A percentile compares a stretch with the other conserved stretches of the same genome.
These are phyloP conservation scores for Phyllosticta citriasiana DNA, from an alignment of 2,329 filamentous ascomycete species.

Conservation along the genomic window DNA sequence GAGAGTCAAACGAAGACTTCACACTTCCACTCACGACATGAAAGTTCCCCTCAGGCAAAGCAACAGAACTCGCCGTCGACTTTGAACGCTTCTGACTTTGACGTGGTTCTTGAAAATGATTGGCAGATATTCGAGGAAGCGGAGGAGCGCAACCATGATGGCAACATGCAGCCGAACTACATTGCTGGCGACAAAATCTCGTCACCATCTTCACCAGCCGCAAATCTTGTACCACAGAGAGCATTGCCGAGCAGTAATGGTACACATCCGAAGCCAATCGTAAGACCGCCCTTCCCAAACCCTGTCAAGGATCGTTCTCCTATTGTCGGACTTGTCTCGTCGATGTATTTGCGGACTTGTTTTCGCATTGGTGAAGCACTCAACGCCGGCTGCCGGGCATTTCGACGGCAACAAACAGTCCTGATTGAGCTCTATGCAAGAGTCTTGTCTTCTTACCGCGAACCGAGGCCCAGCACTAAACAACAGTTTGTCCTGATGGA, in stretches of 20 bases:
- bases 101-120: not conserved
- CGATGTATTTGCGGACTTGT: constrained; percentile 45
- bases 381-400: constrained; percentile 37
- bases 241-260: not conserved
- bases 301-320: constrained; percentile 43
- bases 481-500: constrained; percentile 58
- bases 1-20: not conserved
- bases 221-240: not conserved
- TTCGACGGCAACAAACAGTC: constrained; percentile 38
- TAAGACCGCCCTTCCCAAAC: constrained; percentile 42
- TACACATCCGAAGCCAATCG: constrained; percentile 32
- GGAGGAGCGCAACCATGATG: not conserved
- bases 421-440: constrained; percentile 55
- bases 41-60: not conserved
- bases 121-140: not conserved
- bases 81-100: not conserved
- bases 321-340: constrained; percentile 42
- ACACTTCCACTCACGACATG: not conserved
- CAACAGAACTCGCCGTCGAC: not conserved
- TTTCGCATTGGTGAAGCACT: constrained; percentile 55
- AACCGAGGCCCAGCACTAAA: constrained; percentile 31
- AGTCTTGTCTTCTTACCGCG: constrained; percentile 46
- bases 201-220: not conserved
- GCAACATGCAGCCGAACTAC: not conserved
- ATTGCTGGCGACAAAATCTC: not conserved